These are phyloP conservation scores for Pseudonitzschia multistriata DNA, from an alignment of 108 stramenopile genomes.

Conservation along the genomic window DNA sequence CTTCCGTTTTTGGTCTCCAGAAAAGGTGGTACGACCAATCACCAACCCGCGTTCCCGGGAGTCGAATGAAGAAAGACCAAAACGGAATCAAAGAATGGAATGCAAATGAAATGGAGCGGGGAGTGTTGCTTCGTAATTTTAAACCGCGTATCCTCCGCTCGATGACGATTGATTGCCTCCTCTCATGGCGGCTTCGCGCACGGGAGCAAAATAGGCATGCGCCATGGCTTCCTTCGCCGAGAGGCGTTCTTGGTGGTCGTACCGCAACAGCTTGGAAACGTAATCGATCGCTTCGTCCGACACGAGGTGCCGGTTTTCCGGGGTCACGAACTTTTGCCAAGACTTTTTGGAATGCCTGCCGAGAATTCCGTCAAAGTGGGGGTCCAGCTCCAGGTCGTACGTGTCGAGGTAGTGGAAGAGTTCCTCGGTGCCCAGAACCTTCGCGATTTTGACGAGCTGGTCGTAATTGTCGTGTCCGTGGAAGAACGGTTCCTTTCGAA, in stretches of 20 bases:
- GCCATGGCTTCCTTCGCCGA: constrained; percentile 98
- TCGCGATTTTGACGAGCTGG: constrained; percentile 98
- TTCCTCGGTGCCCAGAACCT: constrained; percentile 97
- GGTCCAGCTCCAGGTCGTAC: constrained; percentile 96
- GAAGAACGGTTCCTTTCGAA: constrained; percentile 99
- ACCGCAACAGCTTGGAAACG: constrained; percentile 87
- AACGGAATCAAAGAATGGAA: no score
- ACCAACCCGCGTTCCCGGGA: no score
- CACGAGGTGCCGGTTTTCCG: constrained; percentile 96
- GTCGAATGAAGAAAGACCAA: no score
- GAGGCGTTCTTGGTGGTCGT: constrained; percentile 97
- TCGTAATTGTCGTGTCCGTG: constrained; percentile 99
- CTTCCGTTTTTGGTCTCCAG: no score
- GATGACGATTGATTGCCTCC: constrained; percentile 23
- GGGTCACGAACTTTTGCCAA: constrained; percentile 97
- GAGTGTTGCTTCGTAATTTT: no score
- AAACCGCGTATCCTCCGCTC: constrained; percentile 26
- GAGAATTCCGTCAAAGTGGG: constrained; percentile 96
- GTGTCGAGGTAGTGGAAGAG: constrained; percentile 94
- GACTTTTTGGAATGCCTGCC: constrained; percentile 96
- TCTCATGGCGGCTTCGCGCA: constrained; percentile 81
- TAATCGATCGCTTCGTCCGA: constrained; percentile 97
- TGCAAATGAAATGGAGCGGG: no score
- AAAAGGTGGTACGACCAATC: no score
- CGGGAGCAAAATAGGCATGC: constrained; percentile 97